Base-by-base conservation (phyloP, 1,284 basidiomycete species). In the Kalmanozyma brasiliensis region DNA sequence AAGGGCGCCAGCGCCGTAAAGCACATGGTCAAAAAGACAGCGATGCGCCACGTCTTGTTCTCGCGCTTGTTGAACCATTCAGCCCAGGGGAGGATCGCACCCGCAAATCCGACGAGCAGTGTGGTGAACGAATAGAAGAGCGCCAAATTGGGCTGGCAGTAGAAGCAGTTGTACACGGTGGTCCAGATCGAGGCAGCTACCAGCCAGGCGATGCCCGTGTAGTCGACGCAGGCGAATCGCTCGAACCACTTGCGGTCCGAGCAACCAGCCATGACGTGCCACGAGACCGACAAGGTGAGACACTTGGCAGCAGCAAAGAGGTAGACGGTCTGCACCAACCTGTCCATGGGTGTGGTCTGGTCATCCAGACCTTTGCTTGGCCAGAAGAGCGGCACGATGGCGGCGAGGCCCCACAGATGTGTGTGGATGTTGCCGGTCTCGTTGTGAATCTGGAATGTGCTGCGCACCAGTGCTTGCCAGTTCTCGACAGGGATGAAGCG, bases 191-290 rank as follows among this genome's bases (percentile, higher is more conserved):
- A 76, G 6, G 80, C 80, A 8, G 80, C 77, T 10, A 81, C 78
- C 10, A 81, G 74, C 77, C 76, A 78, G 3, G 79, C 75, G 13
- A 81, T 80, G 38, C 80, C 80, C 1, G 78, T 79, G 52, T 80
- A 82, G 64, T 82, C 80, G 46, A 80, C 73, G 53, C 79, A 81
- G 2, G 80, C 79, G 46, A 77, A 80, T 20, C 75, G 63, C 44
- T 77, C 71, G 48, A 80, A 81, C 76, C 75, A 80, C 20, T 74
- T 61, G 46, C 64, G 47, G 37, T 82, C 68, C 22, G 76, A 62
- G 40, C 79, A 82, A 10, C 80, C 80, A 1, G 79, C 69, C 77
- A 81, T 81, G 40, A 82, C 74, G 33, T 82, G 80, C 80, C 80
- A 82, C 8, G 71, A 73, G 6, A 82, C 78, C 3, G 71, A 75